Percentiles rank a stretch among this genome's conserved stretches.
These are phyloP conservation scores for Penicillium silybi DNA, from an alignment of 495 filamentous ascomycete genomes.

Conservation along the genomic window DNA sequence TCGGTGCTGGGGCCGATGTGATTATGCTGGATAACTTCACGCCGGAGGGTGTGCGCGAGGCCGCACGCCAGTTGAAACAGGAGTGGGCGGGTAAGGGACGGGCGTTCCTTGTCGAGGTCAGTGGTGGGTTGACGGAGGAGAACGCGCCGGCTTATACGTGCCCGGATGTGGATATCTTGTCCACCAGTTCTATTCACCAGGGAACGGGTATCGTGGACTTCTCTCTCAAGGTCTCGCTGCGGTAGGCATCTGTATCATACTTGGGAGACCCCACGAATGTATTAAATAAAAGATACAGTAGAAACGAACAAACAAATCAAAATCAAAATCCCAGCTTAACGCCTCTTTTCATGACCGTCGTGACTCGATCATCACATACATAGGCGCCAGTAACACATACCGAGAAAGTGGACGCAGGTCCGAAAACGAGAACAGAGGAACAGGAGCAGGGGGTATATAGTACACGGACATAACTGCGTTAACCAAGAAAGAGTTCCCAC, in stretches of 20 bases:
- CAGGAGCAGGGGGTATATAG: constrained; percentile 18
- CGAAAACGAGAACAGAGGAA: constrained; percentile 1
- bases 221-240: constrained; percentile 76
- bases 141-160: constrained; percentile 80
- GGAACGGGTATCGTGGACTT: constrained; percentile 91
- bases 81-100: constrained; percentile 62
- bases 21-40: constrained; percentile 97
- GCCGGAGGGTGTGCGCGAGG: constrained; percentile 65
- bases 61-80: constrained; percentile 68
- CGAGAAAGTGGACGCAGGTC: not conserved
- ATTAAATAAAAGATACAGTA: constrained; percentile 15
- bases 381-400: constrained; percentile 9
- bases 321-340: constrained; percentile 5
- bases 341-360: constrained; percentile 18
- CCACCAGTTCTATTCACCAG: constrained; percentile 94
- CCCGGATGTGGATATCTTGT: constrained; percentile 89
- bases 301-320: constrained; percentile 7
- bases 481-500: not conserved
- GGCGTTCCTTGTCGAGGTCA: constrained; percentile 80
- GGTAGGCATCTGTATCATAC: constrained; percentile 18
- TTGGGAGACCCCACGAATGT: constrained; percentile 1
- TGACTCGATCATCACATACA: constrained; percentile 17
- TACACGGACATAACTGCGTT: constrained; percentile 8
- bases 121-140: constrained; percentile 79
- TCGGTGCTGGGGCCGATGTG: constrained; percentile 85